A percentile compares a stretch with the other conserved stretches of the same genome.
These are phyloP conservation scores for Lyophyllum atratum DNA, from an alignment of 768 basidiomycete genomes.

Conservation along the genomic window DNA sequence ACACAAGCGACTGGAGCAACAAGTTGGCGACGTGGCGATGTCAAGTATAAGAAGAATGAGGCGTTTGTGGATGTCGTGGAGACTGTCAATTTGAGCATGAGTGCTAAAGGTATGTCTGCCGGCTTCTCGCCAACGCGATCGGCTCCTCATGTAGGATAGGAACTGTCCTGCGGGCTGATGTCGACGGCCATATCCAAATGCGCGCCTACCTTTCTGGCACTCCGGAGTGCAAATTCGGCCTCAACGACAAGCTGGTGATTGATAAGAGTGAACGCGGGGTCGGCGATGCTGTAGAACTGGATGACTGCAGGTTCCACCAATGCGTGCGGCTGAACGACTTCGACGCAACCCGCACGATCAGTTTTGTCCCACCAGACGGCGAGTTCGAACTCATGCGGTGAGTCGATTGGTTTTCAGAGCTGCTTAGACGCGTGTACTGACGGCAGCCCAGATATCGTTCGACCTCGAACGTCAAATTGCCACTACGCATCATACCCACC, in stretches of 20 bases:
- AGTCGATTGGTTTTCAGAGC: slow-evolving; percentile 22
- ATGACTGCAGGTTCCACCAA: slow-evolving; percentile 99
- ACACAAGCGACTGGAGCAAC: slow-evolving; percentile 96
- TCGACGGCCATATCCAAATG: slow-evolving; percentile 98
- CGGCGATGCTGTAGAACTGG: slow-evolving; percentile 88
- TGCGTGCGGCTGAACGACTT: slow-evolving; percentile 96
- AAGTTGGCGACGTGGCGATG: slow-evolving; percentile 93
- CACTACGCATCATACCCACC: slow-evolving; percentile 85
- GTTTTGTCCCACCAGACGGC: slow-evolving; percentile 97
- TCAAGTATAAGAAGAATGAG: slow-evolving; percentile 99
- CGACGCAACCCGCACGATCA: slow-evolving; percentile 91
- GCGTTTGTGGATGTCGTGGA: slow-evolving; percentile 99
- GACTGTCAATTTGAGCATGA: slow-evolving; percentile 95
- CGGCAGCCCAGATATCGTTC: slow-evolving; percentile 76
- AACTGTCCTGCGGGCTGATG: slow-evolving; percentile 89
- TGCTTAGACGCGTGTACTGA: neutral
- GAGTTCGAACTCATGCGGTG: slow-evolving; percentile 98
- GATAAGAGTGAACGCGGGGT: slow-evolving; percentile 76
- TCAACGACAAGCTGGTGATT: slow-evolving; percentile 97
- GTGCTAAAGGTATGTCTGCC: slow-evolving; percentile 76
- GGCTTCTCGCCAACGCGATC: neutral
- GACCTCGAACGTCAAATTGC: slow-evolving; percentile 94
- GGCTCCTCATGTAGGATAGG: slow-evolving; percentile 46
- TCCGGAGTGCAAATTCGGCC: slow-evolving; percentile 97
- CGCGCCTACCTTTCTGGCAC: slow-evolving; percentile 95